Base-by-base conservation (phyloP, 345 rosid genomes). In the Salix arbutifolia region DNA sequence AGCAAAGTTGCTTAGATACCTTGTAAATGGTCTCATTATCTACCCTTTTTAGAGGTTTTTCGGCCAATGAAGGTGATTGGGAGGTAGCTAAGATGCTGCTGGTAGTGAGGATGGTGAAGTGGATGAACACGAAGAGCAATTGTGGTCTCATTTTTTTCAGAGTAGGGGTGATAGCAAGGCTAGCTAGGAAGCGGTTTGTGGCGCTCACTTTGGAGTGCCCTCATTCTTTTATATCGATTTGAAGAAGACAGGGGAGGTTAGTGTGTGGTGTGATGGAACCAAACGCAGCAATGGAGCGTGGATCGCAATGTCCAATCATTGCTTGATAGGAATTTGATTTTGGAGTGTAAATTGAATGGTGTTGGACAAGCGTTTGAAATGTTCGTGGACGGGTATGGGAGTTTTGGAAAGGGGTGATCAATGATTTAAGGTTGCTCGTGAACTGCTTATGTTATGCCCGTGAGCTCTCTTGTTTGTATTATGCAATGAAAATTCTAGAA, bases 1-100 rank as follows among this genome's bases (percentile, higher is more conserved):
- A 84, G 64, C 98, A 94, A 1, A 85, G 85, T n/a, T 83, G 87
- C 87, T 85, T 90, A 5, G 91, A 87, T 50, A 86, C 58, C 44
- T 67, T 79, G 81, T 87, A 87, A 31, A 88, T 71, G 8, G 91
- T 84, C 17, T 70, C 84, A 53, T 77, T 79, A 69, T 84, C 84
- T 2, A 86, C 78, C 1, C n/a, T 80, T 56, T 69, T 73, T 9
- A 18, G 67, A 4, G 46, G 56, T 19, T 75, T 66, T 67, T 44
- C 38, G 4, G 56, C 50, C 16, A 78, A 4, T 3, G 78, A 58
- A 33, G 77, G 14, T 44, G 82, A 31, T 19, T 74, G 82, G 70
- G 83, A 72, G 37, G 72, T 37, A 26, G 68, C 77, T 42, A 53
- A 14, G 33, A 65, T 61, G 71, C 12, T 60, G 30, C 8, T 25